These are phyloP conservation scores for Suhomyces ambrosiae DNA, from an alignment of 1,139 yeast genomes.

Conservation along the genomic window DNA sequence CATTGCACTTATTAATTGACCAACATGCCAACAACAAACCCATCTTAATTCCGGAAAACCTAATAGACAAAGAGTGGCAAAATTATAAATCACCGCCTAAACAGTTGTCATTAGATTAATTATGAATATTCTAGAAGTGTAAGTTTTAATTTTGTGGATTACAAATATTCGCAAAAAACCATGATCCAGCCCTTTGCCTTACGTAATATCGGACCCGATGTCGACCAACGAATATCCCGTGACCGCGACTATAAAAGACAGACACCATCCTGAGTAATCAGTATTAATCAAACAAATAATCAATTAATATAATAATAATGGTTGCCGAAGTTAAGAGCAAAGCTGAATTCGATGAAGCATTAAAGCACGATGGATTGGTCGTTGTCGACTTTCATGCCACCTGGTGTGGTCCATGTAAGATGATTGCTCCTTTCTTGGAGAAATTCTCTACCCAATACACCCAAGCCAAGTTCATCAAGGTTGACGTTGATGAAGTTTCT, in stretches of 20 bases:
- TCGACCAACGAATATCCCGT: background rate
- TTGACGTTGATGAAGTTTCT: conserved; percentile 80
- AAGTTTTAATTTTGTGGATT: conserved; percentile 1
- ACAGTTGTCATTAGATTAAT: conserved; percentile 3
- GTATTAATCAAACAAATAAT: background rate
- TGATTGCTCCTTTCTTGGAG: conserved; percentile 77
- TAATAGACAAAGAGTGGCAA: conserved; percentile 5
- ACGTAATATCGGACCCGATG: conserved; percentile 4
- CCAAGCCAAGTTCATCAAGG: conserved; percentile 72
- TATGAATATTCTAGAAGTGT: background rate
- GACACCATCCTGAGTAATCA: no score
- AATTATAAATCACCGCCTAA: conserved; percentile 5
- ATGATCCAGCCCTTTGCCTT: conserved; percentile 6
- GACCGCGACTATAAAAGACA: conserved; percentile 7
- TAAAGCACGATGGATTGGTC: conserved; percentile 57
- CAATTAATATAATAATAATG: conserved; percentile 29
- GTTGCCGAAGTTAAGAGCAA: conserved; percentile 43
- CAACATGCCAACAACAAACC: conserved; percentile 5
- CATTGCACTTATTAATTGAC: conserved; percentile 3
- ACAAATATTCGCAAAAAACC: conserved; percentile 3
- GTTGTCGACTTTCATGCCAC: conserved; percentile 87
- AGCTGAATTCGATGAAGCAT: conserved; percentile 64
- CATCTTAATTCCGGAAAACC: conserved; percentile 4
- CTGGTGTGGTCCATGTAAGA: conserved; percentile 96
- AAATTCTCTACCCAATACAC: conserved; percentile 52